phyloP scores from a whole-genome alignment of 2,329 filamentous ascomycete genomes.

The Chaetomium globosum region DNA sequence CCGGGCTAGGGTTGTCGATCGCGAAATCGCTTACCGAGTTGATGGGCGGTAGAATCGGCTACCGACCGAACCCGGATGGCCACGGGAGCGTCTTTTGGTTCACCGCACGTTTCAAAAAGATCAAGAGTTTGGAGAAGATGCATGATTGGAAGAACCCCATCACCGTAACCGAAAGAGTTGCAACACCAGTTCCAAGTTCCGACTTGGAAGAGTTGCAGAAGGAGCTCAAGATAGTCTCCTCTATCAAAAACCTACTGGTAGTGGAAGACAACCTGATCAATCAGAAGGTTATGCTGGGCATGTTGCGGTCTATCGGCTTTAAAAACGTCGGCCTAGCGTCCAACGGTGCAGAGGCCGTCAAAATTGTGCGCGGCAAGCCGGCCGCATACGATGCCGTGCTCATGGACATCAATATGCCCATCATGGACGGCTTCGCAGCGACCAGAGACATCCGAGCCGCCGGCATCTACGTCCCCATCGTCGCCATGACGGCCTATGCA shows the following conservation, averaged over 20 bases:
- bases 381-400: slow-evolving; percentile 53
- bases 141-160: slow-evolving; percentile 36
- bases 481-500: slow-evolving; percentile 61
- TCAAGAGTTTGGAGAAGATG: slow-evolving; percentile 40
- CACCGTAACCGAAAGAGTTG: slow-evolving; percentile 24
- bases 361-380: slow-evolving; percentile 46
- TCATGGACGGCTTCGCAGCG: slow-evolving; percentile 59
- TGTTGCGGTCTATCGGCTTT: slow-evolving; percentile 47
- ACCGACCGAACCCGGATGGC: slow-evolving; percentile 48
- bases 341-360: slow-evolving; percentile 49
- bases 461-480: slow-evolving; percentile 40
- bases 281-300: slow-evolving; percentile 46
- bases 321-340: slow-evolving; percentile 47
- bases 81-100: slow-evolving; percentile 58
- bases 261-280: slow-evolving; percentile 51
- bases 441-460: slow-evolving; percentile 52
- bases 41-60: slow-evolving; percentile 61
- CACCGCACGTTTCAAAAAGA: slow-evolving; percentile 47
- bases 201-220: slow-evolving; percentile 23
- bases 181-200: slow-evolving; percentile 7
- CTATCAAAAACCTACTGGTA: slow-evolving; percentile 46
- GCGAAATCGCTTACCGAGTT: slow-evolving; percentile 78
- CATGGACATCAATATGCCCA: slow-evolving; percentile 64
- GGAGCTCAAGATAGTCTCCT: slow-evolving; percentile 44
- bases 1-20: slow-evolving; percentile 76